Base-by-base conservation (phyloP, 805 yeast species). In the Zygotorulaspora florentina region DNA sequence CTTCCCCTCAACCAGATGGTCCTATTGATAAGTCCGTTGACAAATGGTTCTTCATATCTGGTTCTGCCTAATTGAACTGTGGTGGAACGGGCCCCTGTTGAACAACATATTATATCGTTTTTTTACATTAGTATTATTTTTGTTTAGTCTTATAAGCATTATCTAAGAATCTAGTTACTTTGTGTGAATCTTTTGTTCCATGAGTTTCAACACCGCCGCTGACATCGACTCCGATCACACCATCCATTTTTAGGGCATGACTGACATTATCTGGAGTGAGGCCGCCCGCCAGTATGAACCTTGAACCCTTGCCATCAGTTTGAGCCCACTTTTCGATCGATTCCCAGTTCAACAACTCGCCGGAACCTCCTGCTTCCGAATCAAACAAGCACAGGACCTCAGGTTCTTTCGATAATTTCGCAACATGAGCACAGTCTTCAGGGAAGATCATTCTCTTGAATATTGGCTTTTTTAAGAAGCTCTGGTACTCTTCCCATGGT, bases 41-140 rank as follows among this genome's bases (percentile, higher is more conserved):
- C 80, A 91, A 91, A 76, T 91, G 99, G 99, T 91, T 93, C 80
- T 91, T 81, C 82, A 91, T 91, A 66, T 87, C 91, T 50, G 93
- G 91, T 73, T 82, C 85, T 53, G 74, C 80, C 54, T 64, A 57
- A 57, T 40, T 38, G 41, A 5, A 29, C 6, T 8, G 4, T 12
- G n/a, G n/a, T 5, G 6, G 6, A 12, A 9, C 15, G 15, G 33
- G n/a, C 15, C 3, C 15, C 33, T 13, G 33, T 8, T 29, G 8
- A 12, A 29, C 15, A 29, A 29, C 15, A 12, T 13, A 4, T 12
- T 12, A 29, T 29, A 8, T 12, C 33, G 15, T 29, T 4, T 29
- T 27, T 29, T 29, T 29, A 20, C 25, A 20, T 29, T 29, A 29
- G 33, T 29, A 5, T 8, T 29, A 29, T 29, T 29, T 29, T 29